Evolutionary conservation across 768 basidiomycete genomes (phyloP), one percentile per base, ranked within the genome.

Genomic region (Mycena capillaripes): DNA sequence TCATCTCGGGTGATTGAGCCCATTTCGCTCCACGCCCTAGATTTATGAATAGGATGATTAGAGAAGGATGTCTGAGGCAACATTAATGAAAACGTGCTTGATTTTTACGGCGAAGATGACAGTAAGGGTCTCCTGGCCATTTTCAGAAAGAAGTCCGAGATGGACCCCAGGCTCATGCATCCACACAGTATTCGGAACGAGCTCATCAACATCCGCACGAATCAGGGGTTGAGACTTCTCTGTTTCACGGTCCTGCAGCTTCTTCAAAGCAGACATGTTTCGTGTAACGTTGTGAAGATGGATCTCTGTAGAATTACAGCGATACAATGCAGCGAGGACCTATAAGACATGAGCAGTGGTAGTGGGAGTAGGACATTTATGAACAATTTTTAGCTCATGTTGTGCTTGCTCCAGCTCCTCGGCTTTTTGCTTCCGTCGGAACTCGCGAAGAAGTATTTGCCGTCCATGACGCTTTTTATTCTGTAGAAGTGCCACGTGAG

Each of bases 131-230:
- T n/a, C 25, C 14, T 19, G 23, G 21, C 34, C 60, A 6, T 17
- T 16, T n/a, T 52, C 50, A 17, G 44, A 36, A 10, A 70, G 52
- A 6, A 63, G 59, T 2, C 69, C 69, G 10, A 70, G 40, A 19
- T 70, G 69, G 23, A 70, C 32, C 0, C 69, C 69, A 0, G 61
- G 56, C 34, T 70, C 62, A 50, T 70, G 29, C 2, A 70, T 63
- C 69, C 69, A 70, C 2, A 2, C 5, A 12, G 19, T 4, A 9
- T 19, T 21, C 1, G 67, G 67, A 12, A 29, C 1, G 10, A 69
- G 14, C 29, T 61, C 30, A 14, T 69, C 52, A 1, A 69, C n/a
- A 21, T 69, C 46, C 8, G 58, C 12, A 21, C 67, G 59, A 55
- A 12, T 17, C 3, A 69, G 52, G 2, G 50, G 50, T 1, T 4